Percentiles rank a stretch among this genome's conserved stretches.
phyloP scores from a whole-genome alignment of 768 basidiomycete species.

The Hericium rajendrae region DNA sequence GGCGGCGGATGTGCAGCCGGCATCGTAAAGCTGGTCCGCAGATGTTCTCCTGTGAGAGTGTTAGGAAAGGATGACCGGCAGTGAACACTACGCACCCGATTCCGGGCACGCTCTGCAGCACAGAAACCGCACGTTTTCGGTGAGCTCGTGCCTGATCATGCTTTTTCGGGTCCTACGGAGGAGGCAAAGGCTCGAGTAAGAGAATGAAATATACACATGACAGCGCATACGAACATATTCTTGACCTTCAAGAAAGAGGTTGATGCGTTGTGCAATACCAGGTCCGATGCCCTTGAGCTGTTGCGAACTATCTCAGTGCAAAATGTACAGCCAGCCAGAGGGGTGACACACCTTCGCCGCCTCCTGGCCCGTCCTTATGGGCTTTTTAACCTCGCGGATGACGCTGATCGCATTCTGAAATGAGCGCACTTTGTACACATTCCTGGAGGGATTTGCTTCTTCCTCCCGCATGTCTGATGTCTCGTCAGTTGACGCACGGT shows the following conservation, averaged over 20 bases:
- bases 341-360: slow-evolving; percentile 8
- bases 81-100: slow-evolving; percentile 33
- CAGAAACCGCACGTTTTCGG: slow-evolving; percentile 18
- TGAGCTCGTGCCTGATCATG: slow-evolving; percentile 18
- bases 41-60: not conserved
- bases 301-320: not conserved
- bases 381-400: slow-evolving; percentile 2
- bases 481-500: not conserved
- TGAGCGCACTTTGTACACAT: slow-evolving; percentile 15
- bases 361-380: slow-evolving; percentile 9
- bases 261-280: slow-evolving; percentile 14
- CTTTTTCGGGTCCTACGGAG: slow-evolving; percentile 5
- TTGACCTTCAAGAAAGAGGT: slow-evolving; percentile 10
- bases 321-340: not conserved
- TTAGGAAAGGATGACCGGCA: not conserved
- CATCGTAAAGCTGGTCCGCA: slow-evolving; percentile 30
- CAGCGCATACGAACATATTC: slow-evolving; percentile 12
- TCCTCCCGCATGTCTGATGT: slow-evolving; percentile 11
- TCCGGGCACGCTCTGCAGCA: slow-evolving; percentile 31
- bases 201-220: not conserved
- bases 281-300: slow-evolving; percentile 10
- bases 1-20: slow-evolving; percentile 36
- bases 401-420: slow-evolving; percentile 9
- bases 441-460: slow-evolving; percentile 5
- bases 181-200: not conserved